Percentiles rank a stretch among this genome's conserved stretches.
Evolutionary conservation across 2,329 filamentous ascomycete species (phyloP).

Genomic region (Sarocladium strictum): DNA sequence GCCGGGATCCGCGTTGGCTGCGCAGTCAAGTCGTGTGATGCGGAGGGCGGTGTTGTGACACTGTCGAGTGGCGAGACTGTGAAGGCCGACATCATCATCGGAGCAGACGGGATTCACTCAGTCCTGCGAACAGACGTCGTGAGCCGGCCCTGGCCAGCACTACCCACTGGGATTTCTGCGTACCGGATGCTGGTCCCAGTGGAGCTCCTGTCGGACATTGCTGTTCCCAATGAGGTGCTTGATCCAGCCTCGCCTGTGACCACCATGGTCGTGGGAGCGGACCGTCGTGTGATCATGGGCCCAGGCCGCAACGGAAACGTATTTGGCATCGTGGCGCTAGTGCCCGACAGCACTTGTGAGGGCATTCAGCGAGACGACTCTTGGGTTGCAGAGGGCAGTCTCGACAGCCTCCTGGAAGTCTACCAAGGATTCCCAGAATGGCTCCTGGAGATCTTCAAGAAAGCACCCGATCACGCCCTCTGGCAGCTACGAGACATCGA

Average conservation of each 20-base stretch:
- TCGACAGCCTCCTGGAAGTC: neutral
- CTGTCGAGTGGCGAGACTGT: neutral
- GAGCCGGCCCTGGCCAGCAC: neutral
- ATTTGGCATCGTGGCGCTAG: neutral
- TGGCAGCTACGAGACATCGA: slow-evolving; percentile 3
- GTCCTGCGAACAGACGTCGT: neutral
- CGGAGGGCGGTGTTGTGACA: neutral
- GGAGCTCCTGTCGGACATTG: neutral
- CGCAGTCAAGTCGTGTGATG: neutral
- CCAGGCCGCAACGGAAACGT: neutral
- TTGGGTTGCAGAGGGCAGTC: neutral
- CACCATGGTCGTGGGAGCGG: neutral
- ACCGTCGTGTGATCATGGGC: slow-evolving; percentile 2
- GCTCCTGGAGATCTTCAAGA: slow-evolving; percentile 4
- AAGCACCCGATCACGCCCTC: neutral
- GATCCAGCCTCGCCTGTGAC: neutral
- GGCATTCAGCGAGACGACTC: neutral
- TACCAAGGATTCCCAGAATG: neutral
- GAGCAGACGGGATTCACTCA: neutral
- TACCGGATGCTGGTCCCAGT: slow-evolving; percentile 3
- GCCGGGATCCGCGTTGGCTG: neutral
- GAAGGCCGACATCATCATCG: neutral
- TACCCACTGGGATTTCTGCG: neutral
- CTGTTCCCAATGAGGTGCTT: neutral
- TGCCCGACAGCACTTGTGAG: neutral